phyloP scores from a whole-genome alignment of 2,329 filamentous ascomycete species.

The Alternaria sp. region DNA sequence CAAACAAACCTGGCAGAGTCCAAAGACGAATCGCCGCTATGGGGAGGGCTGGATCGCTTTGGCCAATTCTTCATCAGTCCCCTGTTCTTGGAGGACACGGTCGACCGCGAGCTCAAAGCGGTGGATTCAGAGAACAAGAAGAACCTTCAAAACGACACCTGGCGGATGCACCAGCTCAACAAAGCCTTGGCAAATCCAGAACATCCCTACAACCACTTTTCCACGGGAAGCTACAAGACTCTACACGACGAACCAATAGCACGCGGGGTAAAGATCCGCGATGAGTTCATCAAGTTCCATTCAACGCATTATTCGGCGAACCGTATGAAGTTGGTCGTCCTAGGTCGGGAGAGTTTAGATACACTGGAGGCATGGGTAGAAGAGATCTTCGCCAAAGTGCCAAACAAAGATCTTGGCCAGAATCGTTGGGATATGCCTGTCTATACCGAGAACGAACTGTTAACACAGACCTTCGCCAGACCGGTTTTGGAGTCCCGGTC shows the following conservation, averaged over 20 bases:
- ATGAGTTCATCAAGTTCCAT: slow-evolving; percentile 93
- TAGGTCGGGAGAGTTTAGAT: slow-evolving; percentile 83
- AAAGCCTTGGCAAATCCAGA: slow-evolving; percentile 87
- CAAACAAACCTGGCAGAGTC: slow-evolving; percentile 45
- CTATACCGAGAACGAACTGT: slow-evolving; percentile 67
- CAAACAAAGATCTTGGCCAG: slow-evolving; percentile 79
- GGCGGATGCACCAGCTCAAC: slow-evolving; percentile 86
- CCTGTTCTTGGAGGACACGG: slow-evolving; percentile 81
- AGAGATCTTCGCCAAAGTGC: slow-evolving; percentile 81
- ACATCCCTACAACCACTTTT: slow-evolving; percentile 91
- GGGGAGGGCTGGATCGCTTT: slow-evolving; percentile 87
- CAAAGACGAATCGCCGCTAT: slow-evolving; percentile 67
- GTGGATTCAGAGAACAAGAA: slow-evolving; percentile 98
- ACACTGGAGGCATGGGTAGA: slow-evolving; percentile 83
- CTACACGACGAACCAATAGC: slow-evolving; percentile 83
- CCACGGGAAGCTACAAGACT: slow-evolving; percentile 86
- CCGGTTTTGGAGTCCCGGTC: slow-evolving; percentile 88
- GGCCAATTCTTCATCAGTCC: slow-evolving; percentile 93
- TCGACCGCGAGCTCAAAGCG: slow-evolving; percentile 86
- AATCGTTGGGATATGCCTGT: slow-evolving; percentile 73
- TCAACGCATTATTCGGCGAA: slow-evolving; percentile 91
- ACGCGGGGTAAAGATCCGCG: slow-evolving; percentile 81
- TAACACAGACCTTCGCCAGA: slow-evolving; percentile 82
- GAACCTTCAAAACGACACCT: slow-evolving; percentile 89
- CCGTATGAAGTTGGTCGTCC: slow-evolving; percentile 87